These are phyloP conservation scores for Cadophora sp. DNA, from an alignment of 2,329 filamentous ascomycete species.

Conservation along the genomic window DNA sequence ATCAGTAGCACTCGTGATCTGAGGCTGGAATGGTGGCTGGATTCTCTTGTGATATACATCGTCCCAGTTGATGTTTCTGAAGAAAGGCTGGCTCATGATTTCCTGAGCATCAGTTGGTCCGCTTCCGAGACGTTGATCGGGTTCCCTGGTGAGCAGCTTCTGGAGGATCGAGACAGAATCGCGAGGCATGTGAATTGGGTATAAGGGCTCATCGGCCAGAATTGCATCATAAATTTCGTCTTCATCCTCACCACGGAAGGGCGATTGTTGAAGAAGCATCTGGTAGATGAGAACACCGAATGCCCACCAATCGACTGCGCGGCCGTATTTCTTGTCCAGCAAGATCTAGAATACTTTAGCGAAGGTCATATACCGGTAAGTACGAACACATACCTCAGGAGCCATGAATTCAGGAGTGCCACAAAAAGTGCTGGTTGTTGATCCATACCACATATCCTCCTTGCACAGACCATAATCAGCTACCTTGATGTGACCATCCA, in stretches of 20 bases:
- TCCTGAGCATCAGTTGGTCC: slow-evolving; percentile 97
- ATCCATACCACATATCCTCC: slow-evolving; percentile 99
- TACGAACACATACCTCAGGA: slow-evolving; percentile 72
- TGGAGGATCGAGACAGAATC: slow-evolving; percentile 98
- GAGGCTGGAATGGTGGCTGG: slow-evolving; percentile 85
- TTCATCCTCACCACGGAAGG: slow-evolving; percentile 98
- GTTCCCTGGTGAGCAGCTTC: slow-evolving; percentile 94
- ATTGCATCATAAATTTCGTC: slow-evolving; percentile 99
- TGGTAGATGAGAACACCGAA: slow-evolving; percentile 99
- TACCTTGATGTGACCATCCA: slow-evolving; percentile 98
- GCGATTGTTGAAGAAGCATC: slow-evolving; percentile 98
- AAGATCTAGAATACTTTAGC: slow-evolving; percentile 72
- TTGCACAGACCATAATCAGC: slow-evolving; percentile 99
- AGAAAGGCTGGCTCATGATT: slow-evolving; percentile 99
- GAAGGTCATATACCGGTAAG: slow-evolving; percentile 17
- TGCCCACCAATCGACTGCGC: slow-evolving; percentile 99
- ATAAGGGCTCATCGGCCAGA: slow-evolving; percentile 94
- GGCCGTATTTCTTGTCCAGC: slow-evolving; percentile 96
- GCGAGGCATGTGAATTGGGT: slow-evolving; percentile 98
- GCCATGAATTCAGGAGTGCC: slow-evolving; percentile 99
- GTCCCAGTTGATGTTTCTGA: slow-evolving; percentile 97
- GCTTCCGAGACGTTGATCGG: slow-evolving; percentile 88
- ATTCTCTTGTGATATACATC: slow-evolving; percentile 97
- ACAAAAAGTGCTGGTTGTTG: slow-evolving; percentile 96
- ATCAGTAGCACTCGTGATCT: slow-evolving; percentile 90